Evolutionary conservation across 2,329 filamentous ascomycete species (phyloP).

Genomic region (Triangularia verruculosa): DNA sequence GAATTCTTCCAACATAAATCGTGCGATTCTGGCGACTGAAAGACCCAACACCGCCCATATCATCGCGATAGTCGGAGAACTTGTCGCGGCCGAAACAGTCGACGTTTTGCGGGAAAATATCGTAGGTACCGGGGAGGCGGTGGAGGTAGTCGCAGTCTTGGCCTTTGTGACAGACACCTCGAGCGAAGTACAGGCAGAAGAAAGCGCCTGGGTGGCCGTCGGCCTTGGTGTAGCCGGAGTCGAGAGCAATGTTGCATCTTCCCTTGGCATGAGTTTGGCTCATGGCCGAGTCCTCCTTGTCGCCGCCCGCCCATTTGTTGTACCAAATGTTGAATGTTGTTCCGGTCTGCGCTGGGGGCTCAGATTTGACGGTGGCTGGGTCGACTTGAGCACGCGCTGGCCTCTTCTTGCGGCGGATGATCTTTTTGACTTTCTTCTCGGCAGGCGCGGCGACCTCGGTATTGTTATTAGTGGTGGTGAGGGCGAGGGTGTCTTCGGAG

Average conservation of each 20-base stretch:
- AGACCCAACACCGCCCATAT: constrained; percentile 94
- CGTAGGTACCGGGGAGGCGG: constrained; percentile 78
- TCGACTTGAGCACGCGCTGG: constrained; percentile 92
- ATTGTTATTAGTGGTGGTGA: constrained; percentile 38
- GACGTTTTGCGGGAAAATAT: constrained; percentile 88
- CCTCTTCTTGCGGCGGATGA: constrained; percentile 84
- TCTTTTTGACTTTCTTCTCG: constrained; percentile 76
- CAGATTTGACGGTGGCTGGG: constrained; percentile 73
- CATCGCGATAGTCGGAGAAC: constrained; percentile 87
- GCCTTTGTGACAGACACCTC: constrained; percentile 78
- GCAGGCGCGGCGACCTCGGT: constrained; percentile 47
- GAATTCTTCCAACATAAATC: constrained; percentile 88
- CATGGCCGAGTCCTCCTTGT: constrained; percentile 86
- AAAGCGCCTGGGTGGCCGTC: constrained; percentile 76
- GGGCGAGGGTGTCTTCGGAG: constrained; percentile 29
- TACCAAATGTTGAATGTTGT: constrained; percentile 99
- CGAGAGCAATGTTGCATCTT: constrained; percentile 81
- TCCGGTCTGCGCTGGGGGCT: constrained; percentile 87
- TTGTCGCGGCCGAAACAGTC: constrained; percentile 96
- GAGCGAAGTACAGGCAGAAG: constrained; percentile 89
- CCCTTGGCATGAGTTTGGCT: constrained; percentile 78
- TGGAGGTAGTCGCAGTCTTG: constrained; percentile 94
- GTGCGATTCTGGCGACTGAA: constrained; percentile 95
- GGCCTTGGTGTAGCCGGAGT: constrained; percentile 74
- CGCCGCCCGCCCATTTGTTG: constrained; percentile 96